Evolutionary conservation across 1,284 basidiomycete species (phyloP), one percentile per base, ranked within the genome.

Genomic region (Malassezia globosa): DNA sequence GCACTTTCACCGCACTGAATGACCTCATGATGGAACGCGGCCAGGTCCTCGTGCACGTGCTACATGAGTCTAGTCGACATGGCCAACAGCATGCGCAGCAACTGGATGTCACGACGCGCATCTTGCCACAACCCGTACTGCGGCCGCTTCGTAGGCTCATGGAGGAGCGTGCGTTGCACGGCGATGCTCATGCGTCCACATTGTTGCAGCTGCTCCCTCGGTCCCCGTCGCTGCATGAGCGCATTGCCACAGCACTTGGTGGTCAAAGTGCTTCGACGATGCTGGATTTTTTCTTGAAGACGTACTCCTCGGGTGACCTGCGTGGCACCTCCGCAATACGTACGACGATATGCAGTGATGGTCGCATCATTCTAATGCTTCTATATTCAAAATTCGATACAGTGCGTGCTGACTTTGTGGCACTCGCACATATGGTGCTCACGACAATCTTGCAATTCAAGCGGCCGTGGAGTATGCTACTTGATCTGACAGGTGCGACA

Each of bases 401-500:
- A 22, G 23, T 43, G 5, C 41, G 31, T 34, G 31, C 21, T 6
- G 41, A 43, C 11, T 16, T 43, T 13, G 23, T 21, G 13, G 21
- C 22, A 3, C 37, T 46, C 14, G 36, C 37, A n/a, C 8, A 34
- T 29, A 22, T 33, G 11, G 31, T 46, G 11, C 19, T 29, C 4
- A n/a, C 19, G 4, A 21, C 27, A 24, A 13, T 24, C 13, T 21
- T 21, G 7, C 6, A 19, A 23, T 36, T 39, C 8, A 7, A 21
- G 21, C 10, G 8, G 27, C 37, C 45, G 7, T 38, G 37, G 45
- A 19, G 7, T 31, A 21, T 31, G 16, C 22, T 29, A 14, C 37
- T 43, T 3, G 41, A 43, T 22, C 6, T 43, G 41, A 34, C 41
- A 7, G 41, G 41, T 33, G 19, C 41, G 13, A 23, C 41, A 24